Conservation (phyloP, 805 yeast genomes). For the Yarrowia alimentaria region DNA sequence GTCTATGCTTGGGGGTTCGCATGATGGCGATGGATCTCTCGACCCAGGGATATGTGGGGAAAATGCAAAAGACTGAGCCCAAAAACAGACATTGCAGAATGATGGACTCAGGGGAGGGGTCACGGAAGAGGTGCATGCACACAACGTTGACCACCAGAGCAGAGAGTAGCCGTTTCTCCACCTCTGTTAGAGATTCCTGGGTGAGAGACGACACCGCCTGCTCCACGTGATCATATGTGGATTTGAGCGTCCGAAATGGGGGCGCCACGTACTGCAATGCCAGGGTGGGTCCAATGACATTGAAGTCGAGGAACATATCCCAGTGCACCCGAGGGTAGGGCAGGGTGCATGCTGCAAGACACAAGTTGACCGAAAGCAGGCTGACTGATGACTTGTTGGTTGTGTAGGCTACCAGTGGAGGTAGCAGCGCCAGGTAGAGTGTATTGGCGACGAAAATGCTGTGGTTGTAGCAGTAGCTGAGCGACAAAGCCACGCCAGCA, state of each 20-base stretch:
- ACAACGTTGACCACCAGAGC: slow-evolving; percentile 9
- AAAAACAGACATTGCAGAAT: slow-evolving; percentile 18
- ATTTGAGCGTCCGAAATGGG: background rate
- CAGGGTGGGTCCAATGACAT: slow-evolving; percentile 2
- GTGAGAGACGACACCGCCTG: slow-evolving; percentile 5
- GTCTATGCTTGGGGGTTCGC: slow-evolving; percentile 19
- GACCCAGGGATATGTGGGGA: slow-evolving; percentile 22
- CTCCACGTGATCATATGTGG: background rate
- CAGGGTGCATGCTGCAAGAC: slow-evolving; percentile 5
- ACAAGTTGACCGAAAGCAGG: slow-evolving; percentile 5
- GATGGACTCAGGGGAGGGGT: slow-evolving; percentile 10
- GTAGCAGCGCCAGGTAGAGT: slow-evolving; percentile 15
- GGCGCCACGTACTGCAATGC: slow-evolving; percentile 18
- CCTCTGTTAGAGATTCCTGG: slow-evolving; percentile 15
- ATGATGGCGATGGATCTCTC: slow-evolving; percentile 23
- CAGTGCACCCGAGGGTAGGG: slow-evolving; percentile 1
- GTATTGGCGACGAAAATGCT: slow-evolving; percentile 5
- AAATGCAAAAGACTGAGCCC: slow-evolving; percentile 26
- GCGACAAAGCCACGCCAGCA: slow-evolving; percentile 5
- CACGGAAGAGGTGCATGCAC: slow-evolving; percentile 19
- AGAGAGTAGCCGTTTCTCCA: slow-evolving; percentile 13
- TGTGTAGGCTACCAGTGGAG: slow-evolving; percentile 19
- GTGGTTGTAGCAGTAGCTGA: slow-evolving; percentile 1
- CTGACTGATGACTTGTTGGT: background rate
- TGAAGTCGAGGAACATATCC: slow-evolving; percentile 20